These are phyloP conservation scores for Kalanchoe fedtschenkoi DNA, from an alignment of 164 flowering plant genomes.

Conservation along the genomic window DNA sequence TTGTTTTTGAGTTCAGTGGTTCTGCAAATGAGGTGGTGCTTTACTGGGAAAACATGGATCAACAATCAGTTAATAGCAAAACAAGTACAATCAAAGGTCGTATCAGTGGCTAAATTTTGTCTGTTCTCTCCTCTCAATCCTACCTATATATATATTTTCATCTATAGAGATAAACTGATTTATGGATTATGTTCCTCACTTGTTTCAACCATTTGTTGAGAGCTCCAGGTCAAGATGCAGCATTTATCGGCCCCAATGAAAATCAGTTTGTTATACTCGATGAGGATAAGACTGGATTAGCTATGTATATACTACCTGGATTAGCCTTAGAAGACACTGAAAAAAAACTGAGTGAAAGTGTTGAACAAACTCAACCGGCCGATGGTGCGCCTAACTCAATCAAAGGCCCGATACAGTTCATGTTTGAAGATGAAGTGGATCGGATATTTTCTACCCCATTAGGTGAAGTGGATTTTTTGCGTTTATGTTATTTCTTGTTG, in stretches of 20 bases:
- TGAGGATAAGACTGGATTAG: conserved; percentile 71
- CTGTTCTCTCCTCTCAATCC: neutral
- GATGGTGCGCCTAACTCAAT: conserved; percentile 41
- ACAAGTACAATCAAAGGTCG: conserved; percentile 72
- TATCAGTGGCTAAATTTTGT: neutral
- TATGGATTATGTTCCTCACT: neutral
- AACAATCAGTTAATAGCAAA: conserved; percentile 55
- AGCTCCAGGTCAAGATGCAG: conserved; percentile 80
- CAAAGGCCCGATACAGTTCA: conserved; percentile 60
- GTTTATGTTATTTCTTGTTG: neutral
- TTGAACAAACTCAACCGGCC: conserved; percentile 33
- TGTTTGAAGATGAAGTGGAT: conserved; percentile 89
- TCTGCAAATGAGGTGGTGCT: conserved; percentile 68
- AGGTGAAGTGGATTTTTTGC: conserved; percentile 29
- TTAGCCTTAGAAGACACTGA: conserved; percentile 32
- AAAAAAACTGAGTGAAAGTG: conserved; percentile 28
- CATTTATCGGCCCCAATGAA: conserved; percentile 82
- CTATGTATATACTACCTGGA: conserved; percentile 66
- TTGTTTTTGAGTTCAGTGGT: conserved; percentile 74
- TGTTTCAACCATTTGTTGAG: neutral
- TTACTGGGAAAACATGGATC: conserved; percentile 76
- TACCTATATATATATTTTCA: neutral
- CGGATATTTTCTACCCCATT: conserved; percentile 88
- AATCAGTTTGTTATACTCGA: conserved; percentile 87
- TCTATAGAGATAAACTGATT: neutral